Evolutionary conservation across 2,329 filamentous ascomycete genomes (phyloP), one percentile per base, ranked within the genome.

Genomic region (Colletotrichum limetticola): DNA sequence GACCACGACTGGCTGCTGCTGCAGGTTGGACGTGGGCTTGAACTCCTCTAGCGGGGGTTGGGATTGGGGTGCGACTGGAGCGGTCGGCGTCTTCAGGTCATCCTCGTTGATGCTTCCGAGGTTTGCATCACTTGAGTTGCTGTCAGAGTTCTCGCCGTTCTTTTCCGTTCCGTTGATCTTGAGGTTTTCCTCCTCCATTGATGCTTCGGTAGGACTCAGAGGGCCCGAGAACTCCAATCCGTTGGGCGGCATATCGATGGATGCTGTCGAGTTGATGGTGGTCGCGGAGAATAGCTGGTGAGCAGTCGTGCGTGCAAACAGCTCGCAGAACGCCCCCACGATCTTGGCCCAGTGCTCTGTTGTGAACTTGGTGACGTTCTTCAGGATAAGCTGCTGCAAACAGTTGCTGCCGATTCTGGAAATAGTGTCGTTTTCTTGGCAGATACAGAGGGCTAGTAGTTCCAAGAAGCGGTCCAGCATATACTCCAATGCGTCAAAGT

Each of bases 381-480:
- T 96, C 56, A 99, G 83, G 72, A 99, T 98, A 57, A 99, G 86
- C 80, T 98, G 96, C 81, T 99, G 97, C 66, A 99, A 85, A 80
- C 97, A 99, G 80, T 99, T 99, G 85, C 96, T 98, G 65, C 97
- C 97, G 78, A 99, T 99, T 28, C 97, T 91, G 3, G 97, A 97
- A 76, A 99, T 96, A 0, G 97, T 99, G 79, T 99, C 97, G 78
- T 99, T 99, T 81, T 99, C 97, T 82, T 99, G 97, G 81, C 96
- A 98, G 75, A 99, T 99, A 80, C 97, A 99, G 12, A 99, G 89
- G 4, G 95, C 95, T 12, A 99, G 86, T 24, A 99, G 90, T 82
- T 98, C 96, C 49, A 99, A 85, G 82, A 99, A 98, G n/a, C 97
- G 90, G 82, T 98, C 95, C 22, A 99, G 89, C 97, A 99, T 99